These are phyloP conservation scores for Dothidotthia symphoricarpi DNA, from an alignment of 2,329 filamentous ascomycete species.

Conservation along the genomic window DNA sequence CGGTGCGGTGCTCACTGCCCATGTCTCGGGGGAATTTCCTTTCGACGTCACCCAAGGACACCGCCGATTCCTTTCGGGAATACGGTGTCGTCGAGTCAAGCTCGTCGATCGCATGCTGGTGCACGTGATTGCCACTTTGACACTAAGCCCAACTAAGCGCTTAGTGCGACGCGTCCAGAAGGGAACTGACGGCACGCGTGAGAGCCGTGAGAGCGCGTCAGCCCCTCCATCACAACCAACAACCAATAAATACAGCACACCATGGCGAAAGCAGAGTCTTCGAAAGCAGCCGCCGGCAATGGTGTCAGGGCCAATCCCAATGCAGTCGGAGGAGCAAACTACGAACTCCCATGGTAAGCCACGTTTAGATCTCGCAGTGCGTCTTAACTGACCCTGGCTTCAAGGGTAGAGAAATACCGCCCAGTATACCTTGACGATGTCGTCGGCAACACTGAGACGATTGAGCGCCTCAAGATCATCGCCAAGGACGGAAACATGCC, in stretches of 20 bases:
- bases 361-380: constrained; percentile 5
- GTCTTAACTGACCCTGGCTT: constrained; percentile 10
- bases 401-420: constrained; percentile 96
- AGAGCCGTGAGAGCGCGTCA: neutral
- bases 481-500: constrained; percentile 99
- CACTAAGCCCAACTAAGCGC: too few relatives aligned
- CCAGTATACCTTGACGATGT: constrained; percentile 94
- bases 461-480: constrained; percentile 96
- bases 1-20: too few relatives aligned
- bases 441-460: constrained; percentile 95
- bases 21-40: too few relatives aligned
- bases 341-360: constrained; percentile 75
- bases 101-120: too few relatives aligned
- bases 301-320: constrained; percentile 44
- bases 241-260: constrained; percentile 12
- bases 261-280: constrained; percentile 53
- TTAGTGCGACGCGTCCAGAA: too few relatives aligned
- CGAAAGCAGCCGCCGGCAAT: constrained; percentile 47
- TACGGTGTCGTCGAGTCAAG: too few relatives aligned
- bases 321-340: constrained; percentile 49
- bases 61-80: too few relatives aligned
- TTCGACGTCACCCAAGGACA: too few relatives aligned
- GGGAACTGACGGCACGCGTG: too few relatives aligned
- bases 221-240: constrained; percentile 14
- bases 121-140: too few relatives aligned